Conservation (phyloP, 371 early-diverging fungal species). For the Mucor mucedo region DNA sequence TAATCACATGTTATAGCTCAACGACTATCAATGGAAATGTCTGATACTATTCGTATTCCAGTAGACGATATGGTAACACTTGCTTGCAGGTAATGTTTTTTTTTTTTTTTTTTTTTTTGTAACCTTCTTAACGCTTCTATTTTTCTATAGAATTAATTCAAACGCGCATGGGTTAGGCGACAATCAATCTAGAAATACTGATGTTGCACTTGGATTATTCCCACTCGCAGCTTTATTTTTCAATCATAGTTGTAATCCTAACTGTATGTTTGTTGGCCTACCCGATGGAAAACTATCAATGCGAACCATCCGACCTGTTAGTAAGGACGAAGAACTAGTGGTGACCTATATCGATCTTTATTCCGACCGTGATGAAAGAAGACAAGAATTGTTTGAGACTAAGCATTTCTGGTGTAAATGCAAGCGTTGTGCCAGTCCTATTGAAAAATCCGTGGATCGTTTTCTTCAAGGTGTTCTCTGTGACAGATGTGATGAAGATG, state of each 20-base stretch:
- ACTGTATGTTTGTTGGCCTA: slow-evolving; percentile 63
- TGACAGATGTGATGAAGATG: slow-evolving; percentile 59
- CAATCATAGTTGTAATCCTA: slow-evolving; percentile 74
- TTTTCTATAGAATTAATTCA: slow-evolving; percentile 53
- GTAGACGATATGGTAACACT: slow-evolving; percentile 61
- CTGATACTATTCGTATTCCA: slow-evolving; percentile 47
- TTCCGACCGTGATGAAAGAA: slow-evolving; percentile 71
- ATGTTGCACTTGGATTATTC: slow-evolving; percentile 67
- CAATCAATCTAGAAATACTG: slow-evolving; percentile 55
- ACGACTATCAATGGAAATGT: slow-evolving; percentile 51
- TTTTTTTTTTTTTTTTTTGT: not conserved
- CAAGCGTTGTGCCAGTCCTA: slow-evolving; percentile 62
- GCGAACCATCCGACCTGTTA: slow-evolving; percentile 63
- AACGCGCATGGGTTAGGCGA: slow-evolving; percentile 65
- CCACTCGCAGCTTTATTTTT: slow-evolving; percentile 68
- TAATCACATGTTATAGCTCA: slow-evolving; percentile 10
- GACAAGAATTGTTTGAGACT: slow-evolving; percentile 60
- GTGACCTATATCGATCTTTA: slow-evolving; percentile 72
- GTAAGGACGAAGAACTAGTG: slow-evolving; percentile 61
- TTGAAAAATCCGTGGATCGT: slow-evolving; percentile 69
- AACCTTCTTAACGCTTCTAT: not conserved
- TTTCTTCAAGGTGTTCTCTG: slow-evolving; percentile 72
- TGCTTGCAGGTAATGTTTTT: slow-evolving; percentile 57
- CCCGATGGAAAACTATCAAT: slow-evolving; percentile 57
- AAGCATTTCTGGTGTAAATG: slow-evolving; percentile 81